Evolutionary conservation across 1,284 basidiomycete species (phyloP).

Genomic region (Ceratobasidium sp.): DNA sequence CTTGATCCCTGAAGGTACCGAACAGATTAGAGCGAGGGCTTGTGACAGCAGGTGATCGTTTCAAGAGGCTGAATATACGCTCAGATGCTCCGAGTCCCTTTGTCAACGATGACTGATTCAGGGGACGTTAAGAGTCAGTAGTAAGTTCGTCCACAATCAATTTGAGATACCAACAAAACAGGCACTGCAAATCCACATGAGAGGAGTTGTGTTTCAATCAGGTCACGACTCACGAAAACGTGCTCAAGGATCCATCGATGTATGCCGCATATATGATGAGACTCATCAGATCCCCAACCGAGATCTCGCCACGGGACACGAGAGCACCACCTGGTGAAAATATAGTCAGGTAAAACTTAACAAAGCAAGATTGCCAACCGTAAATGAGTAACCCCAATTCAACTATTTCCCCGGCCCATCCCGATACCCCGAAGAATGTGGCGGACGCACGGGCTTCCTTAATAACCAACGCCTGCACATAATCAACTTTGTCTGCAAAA

Average conservation of each 20-base stretch:
- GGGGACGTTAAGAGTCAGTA: background rate
- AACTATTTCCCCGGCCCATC: conserved; percentile 95
- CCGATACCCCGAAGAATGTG: conserved; percentile 92
- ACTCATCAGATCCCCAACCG: conserved; percentile 90
- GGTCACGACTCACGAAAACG: conserved; percentile 71
- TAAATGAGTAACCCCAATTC: conserved; percentile 91
- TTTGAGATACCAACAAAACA: conserved; percentile 66
- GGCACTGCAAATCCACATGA: conserved; percentile 53
- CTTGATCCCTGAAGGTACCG: conserved; percentile 60
- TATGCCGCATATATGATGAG: conserved; percentile 94
- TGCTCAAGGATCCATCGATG: conserved; percentile 81
- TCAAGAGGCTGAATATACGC: conserved; percentile 93
- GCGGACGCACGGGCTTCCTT: conserved; percentile 92
- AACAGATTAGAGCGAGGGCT: conserved; percentile 52
- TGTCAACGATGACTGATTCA: conserved; percentile 77
- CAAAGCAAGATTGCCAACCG: conserved; percentile 60
- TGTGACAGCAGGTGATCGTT: conserved; percentile 77
- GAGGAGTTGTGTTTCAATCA: background rate
- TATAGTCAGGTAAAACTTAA: background rate
- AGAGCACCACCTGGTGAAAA: conserved; percentile 78
- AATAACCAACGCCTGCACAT: conserved; percentile 79
- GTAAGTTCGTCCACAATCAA: background rate
- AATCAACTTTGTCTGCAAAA: conserved; percentile 72
- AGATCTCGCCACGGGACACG: conserved; percentile 86
- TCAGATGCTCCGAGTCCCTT: conserved; percentile 92